Evolutionary conservation across 2,329 filamentous ascomycete species (phyloP).

Genomic region (Orbilia javanica): DNA sequence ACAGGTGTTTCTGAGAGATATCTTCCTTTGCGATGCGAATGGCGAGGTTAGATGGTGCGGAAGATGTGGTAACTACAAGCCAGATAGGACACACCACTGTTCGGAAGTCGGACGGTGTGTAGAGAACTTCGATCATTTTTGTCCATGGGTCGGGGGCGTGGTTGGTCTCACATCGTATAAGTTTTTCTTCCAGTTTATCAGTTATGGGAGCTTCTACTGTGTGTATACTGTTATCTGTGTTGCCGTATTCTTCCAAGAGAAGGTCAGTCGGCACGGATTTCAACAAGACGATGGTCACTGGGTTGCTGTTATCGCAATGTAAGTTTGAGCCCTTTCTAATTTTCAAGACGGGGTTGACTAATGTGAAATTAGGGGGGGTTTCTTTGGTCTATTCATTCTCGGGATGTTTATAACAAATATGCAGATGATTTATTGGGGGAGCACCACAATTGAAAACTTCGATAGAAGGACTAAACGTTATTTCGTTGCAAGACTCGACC

Average conservation of each 20-base stretch:
- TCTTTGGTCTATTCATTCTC: slow-evolving; percentile 53
- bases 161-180: slow-evolving; percentile 77
- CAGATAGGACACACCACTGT: slow-evolving; percentile 87
- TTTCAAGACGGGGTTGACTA: neutral
- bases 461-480: slow-evolving; percentile 57
- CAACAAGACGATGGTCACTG: slow-evolving; percentile 43
- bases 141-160: slow-evolving; percentile 92
- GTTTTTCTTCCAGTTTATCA: slow-evolving; percentile 55
- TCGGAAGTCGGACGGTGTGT: slow-evolving; percentile 85
- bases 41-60: slow-evolving; percentile 88
- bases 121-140: slow-evolving; percentile 92
- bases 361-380: slow-evolving; percentile 39
- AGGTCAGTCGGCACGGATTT: slow-evolving; percentile 31
- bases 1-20: slow-evolving; percentile 82
- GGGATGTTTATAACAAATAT: slow-evolving; percentile 53
- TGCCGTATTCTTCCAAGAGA: slow-evolving; percentile 50
- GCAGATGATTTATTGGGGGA: slow-evolving; percentile 56
- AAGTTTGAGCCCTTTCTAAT: neutral
- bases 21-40: slow-evolving; percentile 84
- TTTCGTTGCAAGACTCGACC: slow-evolving; percentile 51
- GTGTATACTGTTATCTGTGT: slow-evolving; percentile 43
- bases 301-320: slow-evolving; percentile 55
- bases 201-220: slow-evolving; percentile 47
- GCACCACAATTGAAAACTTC: slow-evolving; percentile 55
- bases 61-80: slow-evolving; percentile 86